These are phyloP conservation scores for Tolypocladium pustulatum DNA, from an alignment of 2,329 filamentous ascomycete species.

Conservation along the genomic window DNA sequence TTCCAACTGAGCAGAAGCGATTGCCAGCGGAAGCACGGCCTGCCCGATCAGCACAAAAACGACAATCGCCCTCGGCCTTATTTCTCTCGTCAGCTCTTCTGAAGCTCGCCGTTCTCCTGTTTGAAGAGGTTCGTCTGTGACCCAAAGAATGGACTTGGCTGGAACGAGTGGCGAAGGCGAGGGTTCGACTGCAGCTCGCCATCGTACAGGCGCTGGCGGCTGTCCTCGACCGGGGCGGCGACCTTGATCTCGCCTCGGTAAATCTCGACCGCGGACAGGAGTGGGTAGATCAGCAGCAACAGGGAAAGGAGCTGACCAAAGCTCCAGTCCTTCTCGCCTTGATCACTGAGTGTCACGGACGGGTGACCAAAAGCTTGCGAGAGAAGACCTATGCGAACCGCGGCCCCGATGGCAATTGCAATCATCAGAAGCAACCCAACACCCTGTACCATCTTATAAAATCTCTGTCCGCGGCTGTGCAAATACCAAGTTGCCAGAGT, in stretches of 20 bases:
- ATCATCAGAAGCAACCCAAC: conserved; percentile 44
- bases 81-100: not conserved
- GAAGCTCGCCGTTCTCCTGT: conserved; percentile 11
- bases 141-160: conserved; percentile 34
- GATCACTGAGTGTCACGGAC: conserved; percentile 37
- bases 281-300: conserved; percentile 46
- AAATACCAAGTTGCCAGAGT: conserved; percentile 53
- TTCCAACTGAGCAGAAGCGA: not conserved
- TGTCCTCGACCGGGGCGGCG: conserved; percentile 30
- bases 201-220: conserved; percentile 24
- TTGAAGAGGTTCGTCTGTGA: conserved; percentile 25
- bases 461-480: conserved; percentile 42
- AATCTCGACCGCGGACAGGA: conserved; percentile 51
- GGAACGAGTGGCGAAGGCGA: conserved; percentile 19
- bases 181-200: conserved; percentile 27
- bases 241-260: conserved; percentile 37
- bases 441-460: conserved; percentile 43
- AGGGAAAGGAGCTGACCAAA: conserved; percentile 54
- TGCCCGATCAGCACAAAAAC: not conserved
- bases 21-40: not conserved
- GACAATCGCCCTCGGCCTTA: not conserved
- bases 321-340: conserved; percentile 46
- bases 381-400: conserved; percentile 43
- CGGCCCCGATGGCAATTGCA: conserved; percentile 47
- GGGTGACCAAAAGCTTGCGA: conserved; percentile 51